A percentile compares a stretch with the other conserved stretches of the same genome.
phyloP scores from a whole-genome alignment of 2,329 filamentous ascomycete genomes.

The Alternaria dauci region DNA sequence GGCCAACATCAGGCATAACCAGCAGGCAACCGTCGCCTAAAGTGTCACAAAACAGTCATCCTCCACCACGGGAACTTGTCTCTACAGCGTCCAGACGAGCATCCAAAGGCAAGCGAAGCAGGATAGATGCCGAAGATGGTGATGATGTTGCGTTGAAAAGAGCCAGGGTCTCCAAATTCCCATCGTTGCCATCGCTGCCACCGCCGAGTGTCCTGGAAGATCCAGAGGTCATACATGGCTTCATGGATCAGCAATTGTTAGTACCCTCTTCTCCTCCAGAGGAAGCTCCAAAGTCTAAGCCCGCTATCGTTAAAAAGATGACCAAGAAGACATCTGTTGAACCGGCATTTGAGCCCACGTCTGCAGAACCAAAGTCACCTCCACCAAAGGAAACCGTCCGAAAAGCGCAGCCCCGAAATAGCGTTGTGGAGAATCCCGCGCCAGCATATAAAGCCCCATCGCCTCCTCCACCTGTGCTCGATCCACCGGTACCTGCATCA shows the following conservation, averaged over 20 bases:
- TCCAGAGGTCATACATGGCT: slow-evolving; percentile 36
- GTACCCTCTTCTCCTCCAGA: slow-evolving; percentile 19
- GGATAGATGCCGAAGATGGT: neutral
- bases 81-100: neutral
- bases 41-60: neutral
- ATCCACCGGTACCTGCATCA: slow-evolving; percentile 4
- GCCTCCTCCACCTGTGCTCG: neutral
- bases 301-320: slow-evolving; percentile 3
- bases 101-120: slow-evolving; percentile 18
- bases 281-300: slow-evolving; percentile 2
- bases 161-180: slow-evolving; percentile 6
- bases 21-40: slow-evolving; percentile 18
- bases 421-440: slow-evolving; percentile 1
- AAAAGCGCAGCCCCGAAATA: slow-evolving; percentile 10
- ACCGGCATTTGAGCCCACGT: neutral
- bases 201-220: slow-evolving; percentile 31
- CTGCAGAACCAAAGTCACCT: neutral
- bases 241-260: slow-evolving; percentile 42
- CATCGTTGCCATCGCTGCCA: slow-evolving; percentile 17
- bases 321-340: neutral
- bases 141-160: slow-evolving; percentile 5
- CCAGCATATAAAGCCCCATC: slow-evolving; percentile 8
- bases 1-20: neutral
- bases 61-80: neutral
- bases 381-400: slow-evolving; percentile 1